Base-by-base conservation (phyloP, 1,139 yeast genomes). In the Lodderomyces theae region DNA sequence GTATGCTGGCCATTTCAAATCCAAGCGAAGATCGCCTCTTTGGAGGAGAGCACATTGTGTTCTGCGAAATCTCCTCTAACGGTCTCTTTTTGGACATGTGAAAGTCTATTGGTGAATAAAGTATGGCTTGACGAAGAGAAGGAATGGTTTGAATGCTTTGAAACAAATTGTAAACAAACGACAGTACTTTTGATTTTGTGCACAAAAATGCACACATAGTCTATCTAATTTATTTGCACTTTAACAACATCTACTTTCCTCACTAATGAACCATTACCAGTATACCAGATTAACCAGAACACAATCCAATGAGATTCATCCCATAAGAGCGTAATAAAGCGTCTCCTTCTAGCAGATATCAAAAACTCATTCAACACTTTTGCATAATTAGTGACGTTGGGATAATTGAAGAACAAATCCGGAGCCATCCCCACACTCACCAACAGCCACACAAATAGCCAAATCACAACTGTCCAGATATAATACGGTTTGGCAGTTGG, bases 271-370 rank as follows among this genome's bases (percentile, higher is more conserved):
- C 12, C n/a, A 37, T 40, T 37, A 12, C 39, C 34, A 25, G n/a
- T 10, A 37, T 25, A 28, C 48, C 46, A 45, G 12, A 42, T 29
- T n/a, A 41, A 25, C 37, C 40, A 42, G 17, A 45, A 40, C 11
- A 41, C 38, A 28, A 42, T n/a, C 48, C 48, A 45, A 30, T 45
- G 48, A 3, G 41, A 40, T 17, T 45, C 46, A 29, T 42, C 48
- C 32, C 42, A 32, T 6, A 38, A 34, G 4, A 37, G 36, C 9
- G 25, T 22, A 11, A 41, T 34, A 24, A 38, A 45, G 10, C 16
- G 37, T 17, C 37, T 38, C 32, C 41, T 26, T 15, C 37, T 26
- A 7, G 11, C 11, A 13, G 38, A 29, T 2, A 34, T 4, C 12
- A 38, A 31, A 26, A 31, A 41, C 12, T 38, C 22, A 1, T 17